These are phyloP conservation scores for Nitzschia sp. DNA, from an alignment of 108 stramenopile genomes.

Conservation along the genomic window DNA sequence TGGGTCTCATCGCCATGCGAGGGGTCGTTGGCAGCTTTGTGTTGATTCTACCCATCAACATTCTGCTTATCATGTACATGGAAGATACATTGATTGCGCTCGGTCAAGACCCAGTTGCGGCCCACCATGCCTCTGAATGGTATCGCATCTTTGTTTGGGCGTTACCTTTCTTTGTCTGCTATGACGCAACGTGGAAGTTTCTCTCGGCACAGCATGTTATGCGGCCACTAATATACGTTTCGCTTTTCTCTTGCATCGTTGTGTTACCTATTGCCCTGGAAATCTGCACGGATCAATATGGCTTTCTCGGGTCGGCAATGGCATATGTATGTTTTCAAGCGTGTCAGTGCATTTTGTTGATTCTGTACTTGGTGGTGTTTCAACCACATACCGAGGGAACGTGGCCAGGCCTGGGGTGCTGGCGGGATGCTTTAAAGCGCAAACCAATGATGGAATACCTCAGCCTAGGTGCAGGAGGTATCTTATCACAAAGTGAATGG, in stretches of 20 bases:
- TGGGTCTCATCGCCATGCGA: slow-evolving; percentile 37
- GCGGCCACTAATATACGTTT: slow-evolving; percentile 33
- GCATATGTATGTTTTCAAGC: slow-evolving; percentile 36
- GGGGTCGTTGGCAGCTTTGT: slow-evolving; percentile 21
- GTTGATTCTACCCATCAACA: slow-evolving; percentile 30
- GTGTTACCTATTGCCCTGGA: slow-evolving; percentile 36
- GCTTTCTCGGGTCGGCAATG: slow-evolving; percentile 42
- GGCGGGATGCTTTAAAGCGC: slow-evolving; percentile 19
- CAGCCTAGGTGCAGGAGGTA: slow-evolving; percentile 34
- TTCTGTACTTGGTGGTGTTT: slow-evolving; percentile 16
- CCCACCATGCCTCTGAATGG: slow-evolving; percentile 35
- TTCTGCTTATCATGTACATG: slow-evolving; percentile 27
- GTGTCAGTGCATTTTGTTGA: slow-evolving; percentile 22
- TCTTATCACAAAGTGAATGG: slow-evolving; percentile 43
- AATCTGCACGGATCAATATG: slow-evolving; percentile 12
- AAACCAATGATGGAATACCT: slow-evolving; percentile 29
- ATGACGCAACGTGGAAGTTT: slow-evolving; percentile 34
- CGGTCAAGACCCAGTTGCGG: slow-evolving; percentile 38
- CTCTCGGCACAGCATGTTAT: slow-evolving; percentile 42
- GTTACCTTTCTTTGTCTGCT: slow-evolving; percentile 36
- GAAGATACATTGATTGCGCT: slow-evolving; percentile 24
- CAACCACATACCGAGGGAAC: slow-evolving; percentile 34
- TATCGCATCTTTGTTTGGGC: slow-evolving; percentile 40
- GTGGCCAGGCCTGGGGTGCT: slow-evolving; percentile 37
- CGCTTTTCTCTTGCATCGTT: slow-evolving; percentile 7